Conservation (phyloP, 495 filamentous ascomycete species). For the Penicillium fimorum region DNA sequence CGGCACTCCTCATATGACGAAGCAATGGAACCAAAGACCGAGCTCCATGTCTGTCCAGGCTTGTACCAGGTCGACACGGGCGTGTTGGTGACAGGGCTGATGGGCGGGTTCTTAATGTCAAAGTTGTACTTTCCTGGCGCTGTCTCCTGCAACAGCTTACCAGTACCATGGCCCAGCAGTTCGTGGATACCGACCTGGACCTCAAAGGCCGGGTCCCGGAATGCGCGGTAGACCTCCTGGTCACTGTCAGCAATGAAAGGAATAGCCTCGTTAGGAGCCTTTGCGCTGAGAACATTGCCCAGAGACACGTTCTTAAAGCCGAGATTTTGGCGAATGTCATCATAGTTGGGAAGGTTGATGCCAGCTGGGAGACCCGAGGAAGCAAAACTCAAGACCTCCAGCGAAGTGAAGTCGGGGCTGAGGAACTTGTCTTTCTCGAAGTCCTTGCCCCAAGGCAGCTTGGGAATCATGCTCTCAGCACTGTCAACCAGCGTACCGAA, state of each 20-base stretch:
- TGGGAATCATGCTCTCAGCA: slow-evolving; percentile 78
- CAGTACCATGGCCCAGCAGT: slow-evolving; percentile 91
- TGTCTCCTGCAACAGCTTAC: slow-evolving; percentile 91
- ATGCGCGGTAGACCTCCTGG: slow-evolving; percentile 71
- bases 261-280: slow-evolving; percentile 82
- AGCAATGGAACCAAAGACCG: slow-evolving; percentile 82
- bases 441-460: slow-evolving; percentile 80
- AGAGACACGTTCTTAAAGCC: slow-evolving; percentile 99
- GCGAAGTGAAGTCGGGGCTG: slow-evolving; percentile 88
- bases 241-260: slow-evolving; percentile 81
- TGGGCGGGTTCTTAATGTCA: slow-evolving; percentile 71
- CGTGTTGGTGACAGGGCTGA: slow-evolving; percentile 73
- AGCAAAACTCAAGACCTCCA: slow-evolving; percentile 73
- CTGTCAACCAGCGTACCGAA: slow-evolving; percentile 81
- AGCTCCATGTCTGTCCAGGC: slow-evolving; percentile 91
- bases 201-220: slow-evolving; percentile 84
- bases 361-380: slow-evolving; percentile 83
- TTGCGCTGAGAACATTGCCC: slow-evolving; percentile 87
- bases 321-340: slow-evolving; percentile 85
- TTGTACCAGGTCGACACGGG: slow-evolving; percentile 86
- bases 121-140: slow-evolving; percentile 83
- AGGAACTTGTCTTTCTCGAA: slow-evolving; percentile 96
- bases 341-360: slow-evolving; percentile 83
- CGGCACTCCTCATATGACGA: slow-evolving; percentile 84
- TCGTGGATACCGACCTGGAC: slow-evolving; percentile 96